Evolutionary conservation across 2,329 filamentous ascomycete species (phyloP).

Genomic region (Gyromitra esculenta): DNA sequence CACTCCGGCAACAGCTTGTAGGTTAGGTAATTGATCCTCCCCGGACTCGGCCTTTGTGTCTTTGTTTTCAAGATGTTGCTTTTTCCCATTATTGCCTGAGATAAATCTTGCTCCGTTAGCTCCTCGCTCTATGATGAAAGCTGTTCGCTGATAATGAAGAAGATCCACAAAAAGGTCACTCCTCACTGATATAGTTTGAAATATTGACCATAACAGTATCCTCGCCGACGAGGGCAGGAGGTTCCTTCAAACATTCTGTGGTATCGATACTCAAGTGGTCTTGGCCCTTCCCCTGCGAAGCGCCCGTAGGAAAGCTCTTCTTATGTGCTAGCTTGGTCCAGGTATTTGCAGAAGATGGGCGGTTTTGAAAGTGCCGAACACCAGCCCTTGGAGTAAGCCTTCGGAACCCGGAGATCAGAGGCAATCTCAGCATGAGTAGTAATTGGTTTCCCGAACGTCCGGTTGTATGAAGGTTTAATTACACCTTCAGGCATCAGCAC

Average conservation of each 20-base stretch:
- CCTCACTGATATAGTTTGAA: neutral
- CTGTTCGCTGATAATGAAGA: neutral
- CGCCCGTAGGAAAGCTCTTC: conserved; percentile 6
- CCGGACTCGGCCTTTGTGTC: neutral
- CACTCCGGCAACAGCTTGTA: neutral
- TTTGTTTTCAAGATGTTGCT: neutral
- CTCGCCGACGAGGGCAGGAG: neutral
- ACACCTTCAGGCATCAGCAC: neutral
- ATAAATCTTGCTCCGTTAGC: neutral
- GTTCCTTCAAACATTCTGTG: neutral
- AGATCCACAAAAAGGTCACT: neutral
- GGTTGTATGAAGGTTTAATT: conserved; percentile 17
- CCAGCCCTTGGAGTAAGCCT: conserved; percentile 10
- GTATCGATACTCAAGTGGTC: neutral
- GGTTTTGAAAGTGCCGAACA: conserved; percentile 6
- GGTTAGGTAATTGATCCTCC: neutral
- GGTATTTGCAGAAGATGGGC: neutral
- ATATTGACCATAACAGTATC: conserved; percentile 2
- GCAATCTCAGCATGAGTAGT: conserved; percentile 19
- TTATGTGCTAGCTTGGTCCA: neutral
- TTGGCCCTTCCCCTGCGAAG: neutral
- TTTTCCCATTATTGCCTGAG: neutral
- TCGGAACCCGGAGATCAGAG: conserved; percentile 7
- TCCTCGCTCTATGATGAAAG: neutral
- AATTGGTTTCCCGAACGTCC: conserved; percentile 10